Evolutionary conservation across 2,329 filamentous ascomycete species (phyloP), one percentile per base, ranked within the genome.

Genomic region (Coleophoma cylindrospora): DNA sequence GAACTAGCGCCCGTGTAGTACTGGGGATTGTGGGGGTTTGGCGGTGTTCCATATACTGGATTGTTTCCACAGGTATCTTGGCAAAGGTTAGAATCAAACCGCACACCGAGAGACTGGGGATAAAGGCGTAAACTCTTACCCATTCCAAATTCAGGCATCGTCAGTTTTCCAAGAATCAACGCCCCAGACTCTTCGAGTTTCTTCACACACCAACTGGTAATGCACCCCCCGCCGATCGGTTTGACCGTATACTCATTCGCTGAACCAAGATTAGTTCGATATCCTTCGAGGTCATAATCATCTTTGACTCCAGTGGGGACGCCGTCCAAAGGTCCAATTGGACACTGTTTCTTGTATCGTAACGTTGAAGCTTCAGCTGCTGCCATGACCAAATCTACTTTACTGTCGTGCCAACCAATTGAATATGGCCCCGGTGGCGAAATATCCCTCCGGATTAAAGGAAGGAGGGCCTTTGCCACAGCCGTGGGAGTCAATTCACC

Each of bases 231-330:
- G 1, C 75, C 81, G 60, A 83, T 86, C 60, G 34, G 34, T 10
- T 34, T 33, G 17, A 2, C 6, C 12, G 43, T 69, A 60, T 77
- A 77, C 2, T 75, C 80, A 47, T 81, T 73, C n/a, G 70, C 73
- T 1, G 81, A 84, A 3, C 86, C 87, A 13, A 86, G 73, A 17
- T 74, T 83, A 41, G 80, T 83, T 44, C 74, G 74, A 64, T 91
- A 89, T 1, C 85, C 87, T 14, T 81, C 79, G 32, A 91, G 66
- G 61, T 89, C 77, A n/a, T 86, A 76, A 61, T 95, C 88, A 62
- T 92, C 89, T 68, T 95, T 95, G 60, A 91, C 80, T 0, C 84
- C 86, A 48, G 94, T 77, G 0, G 89, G 89, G 1, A 95, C 82
- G 12, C 89, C 89, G 59, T 95, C 89, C 11, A 95, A 71, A 5